phyloP scores from a whole-genome alignment of 495 filamentous ascomycete species.

The Entonaema liquescens region DNA sequence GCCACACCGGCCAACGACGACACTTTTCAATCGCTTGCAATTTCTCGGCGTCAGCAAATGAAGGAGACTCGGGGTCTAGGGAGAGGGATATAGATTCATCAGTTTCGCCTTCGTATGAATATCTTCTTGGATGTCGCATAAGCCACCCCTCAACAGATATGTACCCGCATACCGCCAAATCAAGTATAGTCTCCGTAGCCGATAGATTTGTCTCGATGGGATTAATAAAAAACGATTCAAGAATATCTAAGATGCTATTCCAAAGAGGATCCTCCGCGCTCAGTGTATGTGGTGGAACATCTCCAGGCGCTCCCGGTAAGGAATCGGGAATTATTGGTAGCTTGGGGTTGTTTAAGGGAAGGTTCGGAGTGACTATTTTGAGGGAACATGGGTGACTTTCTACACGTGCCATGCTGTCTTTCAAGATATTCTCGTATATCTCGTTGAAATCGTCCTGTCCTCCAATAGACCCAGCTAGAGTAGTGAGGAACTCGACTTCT shows the following conservation, averaged over 20 bases:
- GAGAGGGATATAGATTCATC: slow-evolving; percentile 43
- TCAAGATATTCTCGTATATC: slow-evolving; percentile 81
- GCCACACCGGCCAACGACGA: slow-evolving; percentile 61
- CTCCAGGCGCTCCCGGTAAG: slow-evolving; percentile 61
- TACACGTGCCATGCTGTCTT: slow-evolving; percentile 78
- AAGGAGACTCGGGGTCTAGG: slow-evolving; percentile 46
- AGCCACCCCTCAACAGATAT: slow-evolving; percentile 90
- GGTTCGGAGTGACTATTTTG: slow-evolving; percentile 63
- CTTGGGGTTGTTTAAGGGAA: slow-evolving; percentile 60
- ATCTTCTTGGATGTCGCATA: slow-evolving; percentile 73
- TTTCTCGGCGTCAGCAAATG: slow-evolving; percentile 53
- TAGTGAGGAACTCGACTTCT: slow-evolving; percentile 77
- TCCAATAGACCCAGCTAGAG: slow-evolving; percentile 75
- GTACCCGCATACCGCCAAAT: slow-evolving; percentile 82
- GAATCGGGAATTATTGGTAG: slow-evolving; percentile 59
- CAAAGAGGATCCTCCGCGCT: slow-evolving; percentile 80
- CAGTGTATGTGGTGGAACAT: slow-evolving; percentile 67
- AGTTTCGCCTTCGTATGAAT: slow-evolving; percentile 60
- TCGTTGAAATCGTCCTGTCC: slow-evolving; percentile 76
- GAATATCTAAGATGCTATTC: slow-evolving; percentile 69
- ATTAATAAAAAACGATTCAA: slow-evolving; percentile 86
- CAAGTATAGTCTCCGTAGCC: slow-evolving; percentile 82
- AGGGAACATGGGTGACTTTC: slow-evolving; percentile 82
- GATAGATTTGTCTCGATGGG: slow-evolving; percentile 88
- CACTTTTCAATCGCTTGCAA: slow-evolving; percentile 57